Conservation (phyloP, 169 alveolate species). For the Eimeria praecox region DNA sequence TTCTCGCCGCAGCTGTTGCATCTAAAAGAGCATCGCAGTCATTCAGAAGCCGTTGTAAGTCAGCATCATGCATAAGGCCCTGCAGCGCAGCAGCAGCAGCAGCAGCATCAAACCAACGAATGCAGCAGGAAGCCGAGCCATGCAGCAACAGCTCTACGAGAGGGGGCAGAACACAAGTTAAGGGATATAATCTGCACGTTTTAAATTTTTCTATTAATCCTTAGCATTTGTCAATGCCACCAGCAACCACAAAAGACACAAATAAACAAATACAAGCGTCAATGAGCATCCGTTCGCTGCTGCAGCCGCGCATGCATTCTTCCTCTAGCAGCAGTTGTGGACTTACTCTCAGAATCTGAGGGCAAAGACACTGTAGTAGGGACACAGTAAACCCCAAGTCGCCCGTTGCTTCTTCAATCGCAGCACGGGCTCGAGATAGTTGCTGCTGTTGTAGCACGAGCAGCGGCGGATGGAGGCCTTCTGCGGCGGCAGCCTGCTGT, state of each 20-base stretch:
- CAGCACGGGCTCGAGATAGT: constrained; percentile 73
- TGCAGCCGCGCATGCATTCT: not conserved
- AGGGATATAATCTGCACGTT: too few relatives aligned
- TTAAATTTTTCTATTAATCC: not conserved
- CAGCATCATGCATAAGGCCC: constrained; percentile 59
- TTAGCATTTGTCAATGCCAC: not conserved
- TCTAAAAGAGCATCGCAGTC: constrained; percentile 72
- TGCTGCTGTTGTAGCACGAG: constrained; percentile 73
- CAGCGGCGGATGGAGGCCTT: constrained; percentile 45
- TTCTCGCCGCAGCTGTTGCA: constrained; percentile 64
- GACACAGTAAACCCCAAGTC: constrained; percentile 64
- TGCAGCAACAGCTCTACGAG: not conserved
- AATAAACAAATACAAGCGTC: not conserved
- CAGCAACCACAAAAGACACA: not conserved
- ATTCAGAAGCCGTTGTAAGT: constrained; percentile 37
- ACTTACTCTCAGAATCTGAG: constrained; percentile 30
- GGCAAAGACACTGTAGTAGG: constrained; percentile 55
- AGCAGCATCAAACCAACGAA: too few relatives aligned
- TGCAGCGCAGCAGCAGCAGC: constrained; percentile 48
- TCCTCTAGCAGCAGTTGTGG: not conserved
- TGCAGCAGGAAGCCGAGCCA: not conserved
- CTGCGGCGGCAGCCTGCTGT: constrained; percentile 23
- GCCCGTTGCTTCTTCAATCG: constrained; percentile 67
- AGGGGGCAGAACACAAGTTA: not conserved
- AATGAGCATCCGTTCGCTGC: not conserved